Conservation (phyloP, 164 flowering plant genomes). For the Pachysandra terminalis region DNA sequence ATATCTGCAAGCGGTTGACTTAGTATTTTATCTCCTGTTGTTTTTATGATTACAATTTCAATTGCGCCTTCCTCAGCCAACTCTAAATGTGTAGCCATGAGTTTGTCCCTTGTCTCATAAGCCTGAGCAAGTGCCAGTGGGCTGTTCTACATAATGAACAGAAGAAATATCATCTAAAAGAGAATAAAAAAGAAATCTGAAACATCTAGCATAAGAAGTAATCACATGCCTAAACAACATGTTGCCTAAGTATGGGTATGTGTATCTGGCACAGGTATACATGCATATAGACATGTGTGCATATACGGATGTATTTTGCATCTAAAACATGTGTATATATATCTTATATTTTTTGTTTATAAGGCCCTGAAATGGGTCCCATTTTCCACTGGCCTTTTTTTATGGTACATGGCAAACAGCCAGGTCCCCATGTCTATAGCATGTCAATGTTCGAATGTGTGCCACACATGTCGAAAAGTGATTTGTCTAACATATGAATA, state of each 20-base stretch:
- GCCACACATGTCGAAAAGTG: no score
- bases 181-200: neutral
- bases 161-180: slow-evolving; percentile 20
- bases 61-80: slow-evolving; percentile 92
- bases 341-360: no score
- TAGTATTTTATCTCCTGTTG: slow-evolving; percentile 91
- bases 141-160: slow-evolving; percentile 59
- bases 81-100: slow-evolving; percentile 69
- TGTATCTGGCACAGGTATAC: no score
- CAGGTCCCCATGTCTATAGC: no score
- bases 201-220: neutral
- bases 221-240: neutral
- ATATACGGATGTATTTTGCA: no score
- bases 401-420: no score
- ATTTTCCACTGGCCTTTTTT: no score
- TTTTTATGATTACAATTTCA: slow-evolving; percentile 80
- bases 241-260: neutral
- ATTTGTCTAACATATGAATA: no score
- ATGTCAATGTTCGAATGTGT: no score
- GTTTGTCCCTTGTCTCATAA: slow-evolving; percentile 79
- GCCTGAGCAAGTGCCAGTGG: slow-evolving; percentile 99
- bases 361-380: no score
- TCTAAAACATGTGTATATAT: no score
- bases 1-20: slow-evolving; percentile 95
- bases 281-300: no score